phyloP scores from a whole-genome alignment of 2,329 filamentous ascomycete species.

The Hypoxylon sp. region DNA sequence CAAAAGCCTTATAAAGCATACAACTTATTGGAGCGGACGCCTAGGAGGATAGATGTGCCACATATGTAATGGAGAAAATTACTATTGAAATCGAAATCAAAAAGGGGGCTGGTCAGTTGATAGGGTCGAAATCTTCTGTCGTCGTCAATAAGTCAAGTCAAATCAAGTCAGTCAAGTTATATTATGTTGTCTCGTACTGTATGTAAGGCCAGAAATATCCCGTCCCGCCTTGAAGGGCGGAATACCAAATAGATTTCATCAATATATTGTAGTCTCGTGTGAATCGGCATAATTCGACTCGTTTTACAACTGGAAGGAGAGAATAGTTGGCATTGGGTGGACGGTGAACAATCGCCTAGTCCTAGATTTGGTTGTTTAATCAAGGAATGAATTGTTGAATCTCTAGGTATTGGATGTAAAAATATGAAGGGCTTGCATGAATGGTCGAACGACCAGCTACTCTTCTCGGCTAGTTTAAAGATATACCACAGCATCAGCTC shows the following conservation, averaged over 20 bases:
- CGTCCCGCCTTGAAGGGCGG: neutral
- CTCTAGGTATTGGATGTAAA: neutral
- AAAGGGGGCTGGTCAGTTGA: slow-evolving; percentile 25
- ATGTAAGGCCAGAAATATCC: neutral
- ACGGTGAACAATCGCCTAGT: too few relatives aligned
- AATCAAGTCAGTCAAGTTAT: slow-evolving; percentile 40
- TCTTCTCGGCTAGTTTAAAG: neutral
- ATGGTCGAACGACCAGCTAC: neutral
- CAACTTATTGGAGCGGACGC: slow-evolving; percentile 6
- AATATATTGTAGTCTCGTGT: neutral
- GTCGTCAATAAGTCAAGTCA: slow-evolving; percentile 34
- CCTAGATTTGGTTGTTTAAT: too few relatives aligned
- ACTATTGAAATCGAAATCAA: slow-evolving; percentile 9
- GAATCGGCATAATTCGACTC: too few relatives aligned
- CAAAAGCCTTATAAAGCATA: slow-evolving; percentile 9
- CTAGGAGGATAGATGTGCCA: slow-evolving; percentile 16
- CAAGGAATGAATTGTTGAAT: too few relatives aligned
- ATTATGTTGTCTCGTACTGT: slow-evolving; percentile 1
- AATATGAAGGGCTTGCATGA: neutral
- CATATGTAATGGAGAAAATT: slow-evolving; percentile 20
- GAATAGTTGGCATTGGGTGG: too few relatives aligned
- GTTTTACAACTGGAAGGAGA: too few relatives aligned
- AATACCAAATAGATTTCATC: neutral
- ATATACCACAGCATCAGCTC: neutral
- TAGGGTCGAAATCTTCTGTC: slow-evolving; percentile 27